Base-by-base conservation (phyloP, 148 eudicot species). In the Rhododendron henanense region DNA sequence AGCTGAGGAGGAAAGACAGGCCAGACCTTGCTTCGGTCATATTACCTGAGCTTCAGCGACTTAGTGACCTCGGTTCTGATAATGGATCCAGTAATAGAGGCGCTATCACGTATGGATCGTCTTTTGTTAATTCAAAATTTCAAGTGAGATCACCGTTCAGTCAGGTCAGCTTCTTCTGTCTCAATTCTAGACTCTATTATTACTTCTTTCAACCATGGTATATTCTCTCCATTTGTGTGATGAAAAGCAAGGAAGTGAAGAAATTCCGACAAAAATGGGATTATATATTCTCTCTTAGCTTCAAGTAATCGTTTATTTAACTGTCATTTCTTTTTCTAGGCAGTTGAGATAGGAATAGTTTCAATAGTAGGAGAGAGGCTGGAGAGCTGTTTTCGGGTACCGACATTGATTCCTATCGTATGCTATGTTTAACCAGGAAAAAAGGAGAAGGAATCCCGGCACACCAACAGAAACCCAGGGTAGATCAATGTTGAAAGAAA, bases 1-100 rank as follows among this genome's bases (percentile, higher is more conserved):
- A 96, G 82, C 88, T 96, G 84, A 88, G 94, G 87, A 93, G 88
- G 88, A 94, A 87, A 85, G 98, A 94, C 84, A 91, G 98, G 69
- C 98, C 98, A 3, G 94, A 93, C 76, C 94, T 96, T 73, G 91
- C 83, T 77, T 33, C 91, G 1, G 90, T 87, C 73, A 67, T 96
- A 39, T 78, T 96, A 82, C 96, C 98, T 3, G 93, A 93, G 87
- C 88, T 96, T 59, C 78, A 81, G 63, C 88, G 94, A 31, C 81
- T 93, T 84, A 87, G 90, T 48, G 86, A 91, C 78, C 87, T 91
- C 76, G 90, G 90, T 28, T 73, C 37, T 6, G 80, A 76, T 84
- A 44, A 86, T 23, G 79, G 10, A 47, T 19, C 84, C n/a, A 31
- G 61, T 25, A 75, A 84, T 9, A 41, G 39, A 45, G 83, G 63